Base-by-base conservation (phyloP, 805 yeast genomes). In the Lipomyces japonicus region DNA sequence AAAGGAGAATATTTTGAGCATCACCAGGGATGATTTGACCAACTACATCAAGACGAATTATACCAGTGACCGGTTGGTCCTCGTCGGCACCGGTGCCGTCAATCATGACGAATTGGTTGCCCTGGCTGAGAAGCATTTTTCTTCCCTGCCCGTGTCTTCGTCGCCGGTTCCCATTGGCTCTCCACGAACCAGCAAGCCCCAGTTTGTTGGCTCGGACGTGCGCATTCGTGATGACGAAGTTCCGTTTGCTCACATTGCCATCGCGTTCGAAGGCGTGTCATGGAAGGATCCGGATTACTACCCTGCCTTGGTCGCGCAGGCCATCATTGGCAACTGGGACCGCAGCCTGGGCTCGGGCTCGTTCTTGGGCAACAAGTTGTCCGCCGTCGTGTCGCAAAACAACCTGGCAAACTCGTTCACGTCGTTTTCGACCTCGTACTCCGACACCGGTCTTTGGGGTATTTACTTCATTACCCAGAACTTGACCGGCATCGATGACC, bases 381-480 rank as follows among this genome's bases (percentile, higher is more conserved):
- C 95, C 0, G 68, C 72, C 43, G 78, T 80, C 25, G 81, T 84
- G 23, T 75, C 84, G 30, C 73, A 74, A 61, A 77, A 81, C 52
- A 75, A 75, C 54, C 71, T 89, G 51, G 96, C 97, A 48, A 93
- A 93, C 71, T 86, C 96, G 5, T 93, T 84, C 72, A 85, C 89
- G 95, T 88, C 96, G 4, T 93, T 91, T 71, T 86, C 96, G 26
- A 93, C 99, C 1, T 86, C 96, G 1, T 93, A 93, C 70, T 90
- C 96, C 9, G 99, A 93, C 70, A 86, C 96, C 10, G 99, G 99
- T 6, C 73, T 93, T 46, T 91, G 97, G 97, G 99, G 99, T 31
- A 84, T 91, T 61, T 93, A 93, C 66, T 75, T 93, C 53, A 87
- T 88, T 5, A 80, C 95, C 21, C 96, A 91, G 61, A 82, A 81